Evolutionary conservation across 2,329 filamentous ascomycete genomes (phyloP), one percentile per base, ranked within the genome.

Genomic region (Hirsutella rhossiliensis): DNA sequence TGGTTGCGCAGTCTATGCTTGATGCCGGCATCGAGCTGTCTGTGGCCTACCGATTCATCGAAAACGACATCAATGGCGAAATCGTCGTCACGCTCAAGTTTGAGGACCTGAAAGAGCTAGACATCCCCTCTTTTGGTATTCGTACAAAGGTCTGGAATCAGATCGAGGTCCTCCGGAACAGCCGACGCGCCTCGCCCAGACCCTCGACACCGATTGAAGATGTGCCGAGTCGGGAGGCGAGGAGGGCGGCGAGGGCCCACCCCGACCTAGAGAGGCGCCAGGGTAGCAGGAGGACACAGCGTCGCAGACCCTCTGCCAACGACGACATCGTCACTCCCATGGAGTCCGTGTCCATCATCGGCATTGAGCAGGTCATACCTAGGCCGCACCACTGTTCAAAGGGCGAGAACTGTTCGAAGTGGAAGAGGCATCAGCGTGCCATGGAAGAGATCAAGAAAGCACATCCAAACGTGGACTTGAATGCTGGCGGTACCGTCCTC

Each of bases 41-140:
- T 7, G 73, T 90, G 42, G 82, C 92, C 11, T 82, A 94, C 56
- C 86, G 84, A 53, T 96, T 98, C 56, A 75, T 89, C 48, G 77
- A 84, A 55, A 94, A 98, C 61, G 90, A 98, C 58, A 96, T 98
- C 61, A 87, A 83, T 23, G 90, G 90, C 13, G 74, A 80, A 5
- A 86, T 97, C 45, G 69, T 97, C 18, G 80, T 94, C 43, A 88
- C 90, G n/a, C 69, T 98, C 38, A 88, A 94, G 58, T 89, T 90
- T 53, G 87, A 94, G 50, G 89, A 92, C 54, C 67, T 92, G 45
- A 83, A 83, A 60, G 86, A 92, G 62, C 73, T 92, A 17, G 81
- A 82, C 51, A 90, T 92, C 45, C 72, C 76, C 47, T 90, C 86
- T 1, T 90, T 92, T 57, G 86, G 86, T 38, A 83, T 89, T 53